Base-by-base conservation (phyloP, 1,284 basidiomycete genomes). In the Ceratobasidium theobromae region DNA sequence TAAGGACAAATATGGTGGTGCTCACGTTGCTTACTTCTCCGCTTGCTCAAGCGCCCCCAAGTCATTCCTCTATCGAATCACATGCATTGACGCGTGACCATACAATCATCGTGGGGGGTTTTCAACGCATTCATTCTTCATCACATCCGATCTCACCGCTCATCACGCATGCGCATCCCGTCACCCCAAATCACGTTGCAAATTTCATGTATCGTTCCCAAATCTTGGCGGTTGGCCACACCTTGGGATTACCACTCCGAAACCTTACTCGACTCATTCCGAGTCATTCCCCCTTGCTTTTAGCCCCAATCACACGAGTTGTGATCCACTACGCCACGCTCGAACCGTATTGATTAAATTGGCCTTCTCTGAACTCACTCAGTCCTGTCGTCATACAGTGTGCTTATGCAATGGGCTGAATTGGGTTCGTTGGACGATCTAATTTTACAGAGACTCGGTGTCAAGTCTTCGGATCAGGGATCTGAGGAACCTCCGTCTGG, bases 341-440 rank as follows among this genome's bases (percentile, higher is more conserved):
- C 28, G n/a, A n/a, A 52, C 14, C 33, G 3, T 18, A 28, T 30
- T 48, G 12, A 55, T 32, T 40, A 40, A 33, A 41, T 6, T 23
- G n/a, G 27, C 28, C 9, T 27, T 33, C 16, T 27, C 35, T 48
- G 12, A 21, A 30, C 53, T 60, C 48, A 53, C 21, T 1, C 28
- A 16, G 32, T 58, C 18, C 2, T 62, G 40, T 18, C 27, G 14
- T 38, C 27, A 62, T 49, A 3, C 71, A 92, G 90, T 72, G 86
- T 95, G 1, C 79, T 95, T 11, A 95, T 95, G 93, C 91, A 95
- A 80, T 95, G 89, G 86, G 93, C 93, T 0, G 91, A 93, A 78
- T 89, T 89, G 1, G 93, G 93, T 5, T 62, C 58, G 6, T 32
- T 62, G 3, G 58, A 62, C 33, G 58, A 62, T 38, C 33, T 62